Evolutionary conservation across 305 asterid genomes (phyloP).

Genomic region (Euphrasia arctica): DNA sequence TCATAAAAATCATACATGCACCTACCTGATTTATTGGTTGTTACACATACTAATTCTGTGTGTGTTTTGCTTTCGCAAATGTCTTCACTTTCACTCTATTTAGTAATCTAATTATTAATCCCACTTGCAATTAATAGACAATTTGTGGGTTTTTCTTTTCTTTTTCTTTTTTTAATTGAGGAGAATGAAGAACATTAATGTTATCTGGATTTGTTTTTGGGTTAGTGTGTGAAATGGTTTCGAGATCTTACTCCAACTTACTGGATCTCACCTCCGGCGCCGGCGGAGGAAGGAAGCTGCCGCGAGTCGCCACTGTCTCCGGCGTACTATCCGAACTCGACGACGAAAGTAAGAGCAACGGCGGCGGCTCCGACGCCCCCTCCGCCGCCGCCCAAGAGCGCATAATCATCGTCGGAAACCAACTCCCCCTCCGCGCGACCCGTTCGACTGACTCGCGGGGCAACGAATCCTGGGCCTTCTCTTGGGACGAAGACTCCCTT

Average conservation of each 20-base stretch:
- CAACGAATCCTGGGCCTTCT: constrained; percentile 56
- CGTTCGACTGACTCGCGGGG: constrained; percentile 38
- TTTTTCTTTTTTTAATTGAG: no score
- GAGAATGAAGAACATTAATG: not conserved
- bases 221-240: constrained; percentile 28
- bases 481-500: constrained; percentile 91
- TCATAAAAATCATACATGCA: not conserved
- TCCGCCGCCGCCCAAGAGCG: constrained; percentile 71
- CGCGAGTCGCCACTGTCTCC: constrained; percentile 69
- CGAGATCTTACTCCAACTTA: constrained; percentile 80
- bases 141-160: not conserved
- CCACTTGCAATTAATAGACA: constrained; percentile 15
- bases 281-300: constrained; percentile 55
- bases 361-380: constrained; percentile 66
- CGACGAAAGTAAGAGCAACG: constrained; percentile 65
- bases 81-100: constrained; percentile 8
- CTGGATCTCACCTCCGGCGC: constrained; percentile 70
- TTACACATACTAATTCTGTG: constrained; percentile 1
- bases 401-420: constrained; percentile 76
- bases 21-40: constrained; percentile 18
- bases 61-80: constrained; percentile 20
- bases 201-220: not conserved
- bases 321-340: constrained; percentile 78
- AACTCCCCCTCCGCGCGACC: constrained; percentile 69
- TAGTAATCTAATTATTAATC: constrained; percentile 1